phyloP scores from a whole-genome alignment of 305 asterid species.

The Withania somnifera region DNA sequence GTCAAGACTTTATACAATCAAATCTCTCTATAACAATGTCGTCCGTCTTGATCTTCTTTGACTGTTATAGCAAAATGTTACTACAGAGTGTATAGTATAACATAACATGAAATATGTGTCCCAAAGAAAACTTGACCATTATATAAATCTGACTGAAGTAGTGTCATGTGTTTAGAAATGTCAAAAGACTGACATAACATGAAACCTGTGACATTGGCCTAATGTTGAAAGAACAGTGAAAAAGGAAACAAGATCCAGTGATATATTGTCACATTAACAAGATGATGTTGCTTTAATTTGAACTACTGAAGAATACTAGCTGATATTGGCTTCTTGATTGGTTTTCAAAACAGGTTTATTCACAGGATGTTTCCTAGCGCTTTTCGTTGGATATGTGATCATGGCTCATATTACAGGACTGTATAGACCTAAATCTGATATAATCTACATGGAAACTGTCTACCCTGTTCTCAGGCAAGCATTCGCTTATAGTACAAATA shows the following conservation, averaged over 20 bases:
- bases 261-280: not conserved
- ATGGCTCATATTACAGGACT: conserved; percentile 74
- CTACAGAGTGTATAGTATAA: no score
- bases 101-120: no score
- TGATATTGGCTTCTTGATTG: not conserved
- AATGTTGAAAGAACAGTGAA: not conserved
- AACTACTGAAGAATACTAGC: not conserved
- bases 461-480: conserved; percentile 86
- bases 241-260: not conserved
- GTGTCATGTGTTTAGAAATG: not conserved
- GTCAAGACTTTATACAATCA: no score
- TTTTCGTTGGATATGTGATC: conserved; percentile 61
- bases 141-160: not conserved
- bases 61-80: not conserved
- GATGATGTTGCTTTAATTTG: not conserved
- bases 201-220: no score
- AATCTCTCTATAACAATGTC: not conserved
- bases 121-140: not conserved
- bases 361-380: conserved; percentile 67
- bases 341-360: conserved; percentile 42
- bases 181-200: no score
- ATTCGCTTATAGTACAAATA: not conserved
- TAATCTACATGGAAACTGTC: conserved; percentile 85
- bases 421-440: conserved; percentile 46
- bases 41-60: not conserved